Evolutionary conservation across 345 rosid genomes (phyloP), one percentile per base, ranked within the genome.

Genomic region (Kernera saxatilis): DNA sequence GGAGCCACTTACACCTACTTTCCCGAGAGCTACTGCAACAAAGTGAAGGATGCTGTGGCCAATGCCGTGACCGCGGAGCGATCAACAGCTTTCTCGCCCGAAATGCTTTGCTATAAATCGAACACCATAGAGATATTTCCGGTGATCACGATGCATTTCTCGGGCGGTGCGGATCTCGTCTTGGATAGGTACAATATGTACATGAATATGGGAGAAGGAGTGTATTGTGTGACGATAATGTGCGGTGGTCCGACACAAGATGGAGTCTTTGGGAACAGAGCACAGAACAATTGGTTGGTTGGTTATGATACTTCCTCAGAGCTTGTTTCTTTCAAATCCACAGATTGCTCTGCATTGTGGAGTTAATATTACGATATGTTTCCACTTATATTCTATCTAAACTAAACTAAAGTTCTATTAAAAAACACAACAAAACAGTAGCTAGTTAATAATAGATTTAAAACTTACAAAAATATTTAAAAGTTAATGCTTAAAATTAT

Each of bases 231-330:
- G 4, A 5, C 51, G 10, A 60, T 60, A 27, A 11, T 25, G 22
- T 66, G 70, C 36, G 6, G 1, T 23, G 17, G 1, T 23, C 9
- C 25, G 35, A 22, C 22, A 19, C 1, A 19, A 10, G 7, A 35
- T n/a, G 58, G 49, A 14, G 5, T 25, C 10, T 66, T 66, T 51
- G 60, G 70, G 11, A 66, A 66, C 26, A 49, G 48, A 50, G 70
- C 70, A 50, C 70, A 66, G 33, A 7, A 19, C 21, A 49, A 64
- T 64, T 48, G 29, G 2, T 32, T 30, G 69, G 45, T 64, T 3
- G 59, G 70, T 50, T 66, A 66, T 50, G 70, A 66, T 50, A 10
- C 36, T 35, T 15, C 15, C 35, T 66, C 70, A 8, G 2, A 9
- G 14, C 5, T 22, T 1, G n/a, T 48, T 22, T 48, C 53, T 8